Evolutionary conservation across 345 rosid genomes (phyloP).

Genomic region (Camelina sativa): DNA sequence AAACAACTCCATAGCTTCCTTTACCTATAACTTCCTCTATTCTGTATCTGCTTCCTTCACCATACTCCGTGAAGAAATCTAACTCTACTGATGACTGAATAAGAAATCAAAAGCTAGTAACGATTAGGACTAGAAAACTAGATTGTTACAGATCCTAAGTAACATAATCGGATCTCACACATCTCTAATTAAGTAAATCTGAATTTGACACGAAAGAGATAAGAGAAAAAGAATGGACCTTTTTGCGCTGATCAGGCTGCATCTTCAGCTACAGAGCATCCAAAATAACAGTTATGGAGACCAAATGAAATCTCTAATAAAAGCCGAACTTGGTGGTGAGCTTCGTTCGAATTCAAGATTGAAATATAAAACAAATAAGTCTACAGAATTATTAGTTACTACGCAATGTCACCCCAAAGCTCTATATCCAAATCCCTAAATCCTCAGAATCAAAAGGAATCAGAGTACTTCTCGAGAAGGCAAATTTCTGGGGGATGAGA

Average conservation of each 20-base stretch:
- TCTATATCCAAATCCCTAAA: conserved; percentile 11
- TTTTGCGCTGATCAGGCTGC: conserved; percentile 92
- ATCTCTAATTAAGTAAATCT: background rate
- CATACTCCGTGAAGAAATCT: conserved; percentile 91
- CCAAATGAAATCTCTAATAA: background rate
- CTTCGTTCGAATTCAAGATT: conserved; percentile 16
- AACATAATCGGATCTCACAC: conserved; percentile 20
- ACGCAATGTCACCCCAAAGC: conserved; percentile 27
- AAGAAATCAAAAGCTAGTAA: background rate
- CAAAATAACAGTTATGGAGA: conserved; percentile 28
- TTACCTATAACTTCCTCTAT: conserved; percentile 95
- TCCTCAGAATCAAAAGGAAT: conserved; percentile 20
- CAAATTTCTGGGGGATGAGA: background rate
- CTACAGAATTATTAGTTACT: background rate
- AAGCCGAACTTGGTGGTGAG: conserved; percentile 1
- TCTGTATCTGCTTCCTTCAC: conserved; percentile 86
- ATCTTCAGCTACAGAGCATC: conserved; percentile 66
- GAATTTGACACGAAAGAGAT: background rate
- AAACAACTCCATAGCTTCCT: conserved; percentile 94
- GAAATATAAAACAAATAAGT: background rate
- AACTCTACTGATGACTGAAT: conserved; percentile 72
- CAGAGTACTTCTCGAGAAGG: background rate
- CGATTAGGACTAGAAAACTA: background rate
- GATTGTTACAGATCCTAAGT: conserved; percentile 11
- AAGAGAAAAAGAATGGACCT: conserved; percentile 51